Evolutionary conservation across 2,329 filamentous ascomycete genomes (phyloP).

Genomic region (Blastomyces silverae): DNA sequence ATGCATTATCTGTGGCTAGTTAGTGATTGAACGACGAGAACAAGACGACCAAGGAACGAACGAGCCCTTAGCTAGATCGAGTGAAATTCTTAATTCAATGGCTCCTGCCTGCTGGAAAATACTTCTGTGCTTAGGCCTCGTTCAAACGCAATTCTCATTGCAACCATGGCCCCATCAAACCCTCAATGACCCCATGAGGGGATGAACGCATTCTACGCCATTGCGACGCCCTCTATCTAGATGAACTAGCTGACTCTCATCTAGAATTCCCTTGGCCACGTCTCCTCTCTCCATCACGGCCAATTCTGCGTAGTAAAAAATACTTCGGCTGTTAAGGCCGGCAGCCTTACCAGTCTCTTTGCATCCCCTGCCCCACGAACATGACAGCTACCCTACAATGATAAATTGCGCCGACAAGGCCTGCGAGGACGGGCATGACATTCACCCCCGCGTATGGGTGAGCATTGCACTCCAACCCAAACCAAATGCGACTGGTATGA

Average conservation of each 20-base stretch:
- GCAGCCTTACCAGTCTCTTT: neutral
- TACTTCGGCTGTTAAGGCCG: too few relatives aligned
- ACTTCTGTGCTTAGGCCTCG: neutral
- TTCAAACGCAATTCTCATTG: neutral
- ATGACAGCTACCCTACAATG: neutral
- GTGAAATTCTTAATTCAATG: neutral
- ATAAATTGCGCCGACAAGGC: neutral
- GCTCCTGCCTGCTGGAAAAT: neutral
- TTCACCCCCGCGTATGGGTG: too few relatives aligned
- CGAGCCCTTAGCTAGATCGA: neutral
- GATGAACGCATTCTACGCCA: neutral
- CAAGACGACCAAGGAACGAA: neutral
- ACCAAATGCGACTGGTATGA: neutral
- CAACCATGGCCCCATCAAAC: neutral
- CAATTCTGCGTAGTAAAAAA: neutral
- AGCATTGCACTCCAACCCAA: too few relatives aligned
- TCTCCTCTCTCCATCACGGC: neutral
- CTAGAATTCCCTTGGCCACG: neutral
- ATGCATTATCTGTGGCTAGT: neutral
- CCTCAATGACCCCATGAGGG: neutral
- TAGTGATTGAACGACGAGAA: neutral
- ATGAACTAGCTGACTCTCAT: neutral
- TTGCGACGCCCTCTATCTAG: neutral
- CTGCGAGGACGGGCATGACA: too few relatives aligned
- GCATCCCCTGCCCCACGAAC: too few relatives aligned